phyloP scores from a whole-genome alignment of 2,329 filamentous ascomycete species.

The Westerdykella ornata region DNA sequence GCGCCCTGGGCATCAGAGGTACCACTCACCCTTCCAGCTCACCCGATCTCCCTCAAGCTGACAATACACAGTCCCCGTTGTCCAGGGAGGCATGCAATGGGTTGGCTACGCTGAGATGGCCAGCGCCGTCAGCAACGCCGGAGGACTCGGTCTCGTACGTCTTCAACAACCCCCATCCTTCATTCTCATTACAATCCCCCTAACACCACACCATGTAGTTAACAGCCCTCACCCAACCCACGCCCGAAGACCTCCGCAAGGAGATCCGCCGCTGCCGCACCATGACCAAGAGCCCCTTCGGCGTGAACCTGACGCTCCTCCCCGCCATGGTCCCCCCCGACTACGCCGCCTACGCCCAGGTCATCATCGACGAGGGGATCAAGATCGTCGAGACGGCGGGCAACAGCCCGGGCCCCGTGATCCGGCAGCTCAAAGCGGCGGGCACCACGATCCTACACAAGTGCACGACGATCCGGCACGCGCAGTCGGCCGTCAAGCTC shows the following conservation, averaged over 20 bases:
- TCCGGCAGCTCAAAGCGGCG: constrained; percentile 76
- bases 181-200: constrained; percentile 1
- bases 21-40: constrained; percentile 5
- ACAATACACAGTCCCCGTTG: constrained; percentile 61
- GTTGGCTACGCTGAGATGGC: constrained; percentile 75
- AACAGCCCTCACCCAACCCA: constrained; percentile 86
- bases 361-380: constrained; percentile 88
- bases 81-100: constrained; percentile 85
- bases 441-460: constrained; percentile 84
- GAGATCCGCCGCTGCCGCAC: constrained; percentile 83
- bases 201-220: constrained; percentile 40
- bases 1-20: constrained; percentile 53
- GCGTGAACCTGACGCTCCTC: constrained; percentile 89
- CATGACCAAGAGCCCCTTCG: constrained; percentile 76
- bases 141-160: constrained; percentile 63
- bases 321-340: constrained; percentile 84
- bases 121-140: constrained; percentile 59
- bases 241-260: constrained; percentile 82
- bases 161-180: neutral
- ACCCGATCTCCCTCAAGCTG: constrained; percentile 31
- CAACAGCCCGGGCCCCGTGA: constrained; percentile 84
- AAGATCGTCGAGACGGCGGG: constrained; percentile 88
- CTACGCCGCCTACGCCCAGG: constrained; percentile 85
- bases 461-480: constrained; percentile 93
- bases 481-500: constrained; percentile 82